Evolutionary conservation across 257 asterid species (phyloP).

Genomic region (Solanum sejunctum): DNA sequence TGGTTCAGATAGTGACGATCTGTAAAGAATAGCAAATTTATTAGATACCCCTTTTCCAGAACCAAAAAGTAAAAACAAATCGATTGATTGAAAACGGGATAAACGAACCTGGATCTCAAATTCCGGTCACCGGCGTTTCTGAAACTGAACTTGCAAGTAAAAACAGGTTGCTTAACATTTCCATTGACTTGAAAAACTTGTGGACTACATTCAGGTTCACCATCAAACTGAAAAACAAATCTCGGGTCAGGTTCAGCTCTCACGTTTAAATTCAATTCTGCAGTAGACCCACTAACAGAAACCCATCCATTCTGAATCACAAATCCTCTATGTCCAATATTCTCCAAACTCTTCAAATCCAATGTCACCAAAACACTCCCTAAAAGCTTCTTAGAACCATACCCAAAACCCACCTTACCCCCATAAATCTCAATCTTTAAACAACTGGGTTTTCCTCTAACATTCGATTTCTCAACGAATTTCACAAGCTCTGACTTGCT

Average conservation of each 20-base stretch:
- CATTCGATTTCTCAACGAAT: conserved; percentile 22
- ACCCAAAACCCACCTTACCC: conserved; percentile 20
- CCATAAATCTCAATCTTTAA: conserved; percentile 47
- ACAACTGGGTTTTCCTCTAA: neutral
- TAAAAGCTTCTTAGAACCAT: conserved; percentile 38
- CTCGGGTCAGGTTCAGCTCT: conserved; percentile 92
- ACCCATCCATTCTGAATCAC: conserved; percentile 85
- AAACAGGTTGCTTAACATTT: conserved; percentile 76
- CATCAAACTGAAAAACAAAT: conserved; percentile 86
- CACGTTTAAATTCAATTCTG: conserved; percentile 49
- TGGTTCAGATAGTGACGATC: conserved; percentile 65
- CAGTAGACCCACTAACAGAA: conserved; percentile 21
- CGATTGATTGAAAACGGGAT: neutral
- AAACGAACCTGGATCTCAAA: conserved; percentile 73
- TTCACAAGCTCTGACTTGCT: conserved; percentile 54
- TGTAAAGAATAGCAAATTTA: conserved; percentile 16
- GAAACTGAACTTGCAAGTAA: conserved; percentile 82
- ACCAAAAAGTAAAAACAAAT: neutral
- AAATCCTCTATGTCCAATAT: conserved; percentile 20
- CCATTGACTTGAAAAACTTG: conserved; percentile 96
- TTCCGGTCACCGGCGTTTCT: conserved; percentile 52
- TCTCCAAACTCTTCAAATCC: conserved; percentile 59
- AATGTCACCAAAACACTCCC: conserved; percentile 43
- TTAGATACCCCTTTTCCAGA: conserved; percentile 1
- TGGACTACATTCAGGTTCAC: conserved; percentile 97